Evolutionary conservation across 306 rosid genomes (phyloP).

Genomic region (Phaseolus lunatus): DNA sequence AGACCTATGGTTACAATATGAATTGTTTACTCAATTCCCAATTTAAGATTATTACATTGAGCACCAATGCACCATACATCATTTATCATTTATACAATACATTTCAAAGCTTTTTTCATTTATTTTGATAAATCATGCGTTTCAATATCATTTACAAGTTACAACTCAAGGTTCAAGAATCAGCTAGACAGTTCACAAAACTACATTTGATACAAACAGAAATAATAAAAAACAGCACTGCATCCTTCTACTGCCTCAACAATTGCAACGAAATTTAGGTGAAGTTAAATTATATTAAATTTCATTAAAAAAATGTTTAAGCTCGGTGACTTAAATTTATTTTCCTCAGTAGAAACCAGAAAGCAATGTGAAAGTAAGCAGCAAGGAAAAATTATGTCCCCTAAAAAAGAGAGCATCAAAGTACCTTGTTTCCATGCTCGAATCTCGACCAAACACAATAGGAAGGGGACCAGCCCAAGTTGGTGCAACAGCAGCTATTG

Average conservation of each 20-base stretch:
- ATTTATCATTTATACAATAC: not conserved
- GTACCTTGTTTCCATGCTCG: slow-evolving; percentile 93
- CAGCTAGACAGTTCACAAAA: not conserved
- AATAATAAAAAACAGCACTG: slow-evolving; percentile 4
- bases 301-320: slow-evolving; percentile 1
- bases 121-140: not conserved
- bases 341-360: slow-evolving; percentile 16
- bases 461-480: slow-evolving; percentile 99
- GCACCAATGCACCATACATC: not conserved
- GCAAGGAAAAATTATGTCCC: not conserved
- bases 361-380: slow-evolving; percentile 4
- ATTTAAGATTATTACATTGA: not conserved
- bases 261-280: not conserved
- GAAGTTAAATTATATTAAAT: slow-evolving; percentile 13
- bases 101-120: not conserved
- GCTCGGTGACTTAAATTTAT: slow-evolving; percentile 17
- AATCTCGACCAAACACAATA: slow-evolving; percentile 93
- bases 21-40: not conserved
- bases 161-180: not conserved
- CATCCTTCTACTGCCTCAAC: slow-evolving; percentile 20
- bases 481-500: slow-evolving; percentile 90
- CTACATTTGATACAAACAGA: not conserved
- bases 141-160: not conserved
- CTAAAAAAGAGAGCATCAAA: slow-evolving; percentile 12
- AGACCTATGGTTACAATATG: not conserved